Evolutionary conservation across 495 filamentous ascomycete species (phyloP).

Genomic region (Rusavskia elegans): DNA sequence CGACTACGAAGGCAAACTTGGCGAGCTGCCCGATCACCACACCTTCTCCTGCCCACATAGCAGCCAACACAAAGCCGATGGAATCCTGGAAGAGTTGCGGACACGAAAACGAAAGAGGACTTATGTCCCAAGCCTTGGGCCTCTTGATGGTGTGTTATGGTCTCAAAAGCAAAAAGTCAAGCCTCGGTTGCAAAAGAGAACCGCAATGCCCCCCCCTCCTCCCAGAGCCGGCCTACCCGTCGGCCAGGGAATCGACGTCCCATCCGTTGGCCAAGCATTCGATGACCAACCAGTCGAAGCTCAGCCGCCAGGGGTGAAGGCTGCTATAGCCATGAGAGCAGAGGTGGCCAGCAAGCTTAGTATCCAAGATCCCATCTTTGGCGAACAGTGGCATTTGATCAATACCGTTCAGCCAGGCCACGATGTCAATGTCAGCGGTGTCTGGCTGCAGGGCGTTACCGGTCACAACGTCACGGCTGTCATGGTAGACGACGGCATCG

Average conservation of each 20-base stretch:
- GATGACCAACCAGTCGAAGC: no score
- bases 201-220: conserved; percentile 25
- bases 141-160: conserved; percentile 61
- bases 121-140: conserved; percentile 21
- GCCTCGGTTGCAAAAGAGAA: conserved; percentile 60
- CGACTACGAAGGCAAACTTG: conserved; percentile 68
- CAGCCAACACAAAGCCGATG: conserved; percentile 38
- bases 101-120: conserved; percentile 40
- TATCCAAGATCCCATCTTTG: conserved; percentile 82
- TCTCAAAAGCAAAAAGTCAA: conserved; percentile 68
- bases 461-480: conserved; percentile 78
- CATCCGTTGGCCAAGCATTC: no score
- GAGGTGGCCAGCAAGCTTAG: conserved; percentile 45
- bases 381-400: conserved; percentile 88
- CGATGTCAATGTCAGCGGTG: conserved; percentile 83
- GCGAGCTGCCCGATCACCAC: conserved; percentile 68
- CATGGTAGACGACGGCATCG: conserved; percentile 90
- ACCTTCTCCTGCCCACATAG: conserved; percentile 57
- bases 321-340: conserved; percentile 38
- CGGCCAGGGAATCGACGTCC: conserved; percentile 6
- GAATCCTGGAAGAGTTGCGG: conserved; percentile 39
- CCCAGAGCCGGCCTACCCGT: conserved; percentile 9
- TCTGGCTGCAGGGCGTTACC: conserved; percentile 88
- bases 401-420: conserved; percentile 71
- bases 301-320: conserved; percentile 21